Conservation (phyloP, 2,329 filamentous ascomycete species). For the Metarhizium sp. region DNA sequence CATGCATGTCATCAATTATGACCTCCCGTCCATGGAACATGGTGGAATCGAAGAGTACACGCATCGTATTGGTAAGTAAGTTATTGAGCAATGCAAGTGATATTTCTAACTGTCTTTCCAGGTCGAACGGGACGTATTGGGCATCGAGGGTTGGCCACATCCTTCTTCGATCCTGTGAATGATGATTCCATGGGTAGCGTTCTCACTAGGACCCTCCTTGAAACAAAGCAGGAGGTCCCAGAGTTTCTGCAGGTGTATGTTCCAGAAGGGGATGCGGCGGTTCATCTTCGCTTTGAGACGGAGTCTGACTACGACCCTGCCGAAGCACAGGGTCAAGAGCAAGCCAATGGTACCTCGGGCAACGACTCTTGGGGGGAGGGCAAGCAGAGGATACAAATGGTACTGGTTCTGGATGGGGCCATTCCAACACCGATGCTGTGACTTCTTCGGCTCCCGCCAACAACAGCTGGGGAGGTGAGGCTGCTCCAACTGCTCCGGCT, state of each 20-base stretch:
- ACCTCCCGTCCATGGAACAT: conserved; percentile 63
- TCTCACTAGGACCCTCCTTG: conserved; percentile 72
- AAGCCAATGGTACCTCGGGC: background rate
- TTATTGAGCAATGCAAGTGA: background rate
- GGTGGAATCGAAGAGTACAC: conserved; percentile 92
- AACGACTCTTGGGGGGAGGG: conserved; percentile 7
- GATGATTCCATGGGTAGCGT: conserved; percentile 65
- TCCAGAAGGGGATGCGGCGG: conserved; percentile 42
- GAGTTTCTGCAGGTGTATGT: conserved; percentile 65
- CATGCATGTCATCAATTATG: conserved; percentile 88
- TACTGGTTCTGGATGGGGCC: conserved; percentile 3
- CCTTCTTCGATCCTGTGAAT: conserved; percentile 67
- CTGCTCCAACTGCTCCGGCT: background rate
- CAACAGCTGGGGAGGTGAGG: background rate
- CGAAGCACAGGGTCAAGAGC: conserved; percentile 10
- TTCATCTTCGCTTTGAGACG: conserved; percentile 44
- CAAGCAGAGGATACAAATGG: background rate
- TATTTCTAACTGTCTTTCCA: conserved; percentile 19
- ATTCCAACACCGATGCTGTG: background rate
- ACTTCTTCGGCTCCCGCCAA: background rate
- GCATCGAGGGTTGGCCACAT: conserved; percentile 74
- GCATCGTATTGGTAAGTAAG: conserved; percentile 73
- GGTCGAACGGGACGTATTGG: conserved; percentile 92
- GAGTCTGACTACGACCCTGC: conserved; percentile 43
- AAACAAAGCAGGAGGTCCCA: conserved; percentile 69